Evolutionary conservation across 2,329 filamentous ascomycete genomes (phyloP), one percentile per base, ranked within the genome.

Genomic region (Trichoderma harzianum): DNA sequence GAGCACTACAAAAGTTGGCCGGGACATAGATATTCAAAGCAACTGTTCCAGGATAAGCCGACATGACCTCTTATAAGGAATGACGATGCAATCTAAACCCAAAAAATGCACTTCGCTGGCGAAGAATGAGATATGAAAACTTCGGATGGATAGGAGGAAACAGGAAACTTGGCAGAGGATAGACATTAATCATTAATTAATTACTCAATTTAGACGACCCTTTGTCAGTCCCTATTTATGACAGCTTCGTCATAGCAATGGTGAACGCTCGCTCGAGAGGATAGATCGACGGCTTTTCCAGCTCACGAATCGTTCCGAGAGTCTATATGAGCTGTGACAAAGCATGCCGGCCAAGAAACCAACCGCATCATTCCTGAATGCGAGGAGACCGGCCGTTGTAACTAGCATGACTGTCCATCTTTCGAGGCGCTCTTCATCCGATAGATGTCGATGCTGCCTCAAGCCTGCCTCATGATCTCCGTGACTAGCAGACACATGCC

Each of bases 381-480:
- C 94, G 64, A 98, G 81, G 69, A 97, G 87, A 3, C 92, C 88
- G 0, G 93, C 94, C 10, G 93, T 90, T 0, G 95, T 98, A 73
- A 95, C 91, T 72, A 97, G 86, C 94, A 98, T 97, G 0, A 97
- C 91, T 26, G 90, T 93, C 92, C 93, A 97, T 71, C 94, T 86
- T 79, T 93, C 89, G 70, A 87, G 87, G 60, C 90, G 87, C 81
- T 96, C 93, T 66, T 88, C 84, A 18, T 94, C 91, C 1, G 86
- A 88, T 2, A 92, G 79, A 8, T 85, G 83, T 24, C 87, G 84
- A 32, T 87, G 84, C 28, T 78, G 82, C 75, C 86, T 86, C 3
- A 79, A 75, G 70, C 80, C 77, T 32, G 75, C 73, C 39, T 74
- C 71, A 5, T 68, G 47, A 7, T 75, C 76, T 78, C 75, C 84